Percentiles rank a stretch among this genome's conserved stretches.
phyloP scores from a whole-genome alignment of 192 early-diverging fungal species.

The Coemansia sp. region DNA sequence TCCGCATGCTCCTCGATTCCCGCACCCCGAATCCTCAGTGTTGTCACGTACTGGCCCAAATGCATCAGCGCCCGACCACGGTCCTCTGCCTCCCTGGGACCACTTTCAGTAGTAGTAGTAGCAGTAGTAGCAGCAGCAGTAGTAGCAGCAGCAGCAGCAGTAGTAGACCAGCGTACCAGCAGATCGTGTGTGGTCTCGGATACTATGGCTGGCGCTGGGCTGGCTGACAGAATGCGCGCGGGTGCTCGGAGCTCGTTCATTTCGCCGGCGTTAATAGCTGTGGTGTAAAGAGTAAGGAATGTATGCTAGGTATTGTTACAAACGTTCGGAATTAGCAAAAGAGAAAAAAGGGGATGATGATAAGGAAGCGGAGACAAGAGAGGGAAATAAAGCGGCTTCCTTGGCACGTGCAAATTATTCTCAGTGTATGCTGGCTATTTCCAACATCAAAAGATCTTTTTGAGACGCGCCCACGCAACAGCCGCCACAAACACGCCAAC shows the following conservation, averaged over 20 bases:
- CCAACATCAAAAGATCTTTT: slow-evolving; percentile 5
- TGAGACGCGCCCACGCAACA: slow-evolving; percentile 17
- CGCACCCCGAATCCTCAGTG: not conserved
- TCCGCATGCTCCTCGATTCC: not conserved
- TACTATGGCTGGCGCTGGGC: slow-evolving; percentile 17
- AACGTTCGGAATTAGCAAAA: too few relatives aligned
- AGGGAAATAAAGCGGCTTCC: too few relatives aligned
- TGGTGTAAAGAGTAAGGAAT: too few relatives aligned
- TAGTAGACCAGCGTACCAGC: slow-evolving; percentile 2
- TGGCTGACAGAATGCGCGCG: slow-evolving; percentile 25
- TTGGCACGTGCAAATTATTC: too few relatives aligned
- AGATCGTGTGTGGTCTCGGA: slow-evolving; percentile 33
- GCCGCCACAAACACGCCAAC: slow-evolving; percentile 38
- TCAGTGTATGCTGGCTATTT: too few relatives aligned
- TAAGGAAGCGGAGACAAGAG: too few relatives aligned
- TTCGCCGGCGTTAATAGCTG: not conserved
- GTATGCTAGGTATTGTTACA: too few relatives aligned
- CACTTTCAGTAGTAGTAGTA: too few relatives aligned
- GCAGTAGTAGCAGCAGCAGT: too few relatives aligned
- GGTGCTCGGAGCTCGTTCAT: slow-evolving; percentile 18
- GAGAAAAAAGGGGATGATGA: too few relatives aligned
- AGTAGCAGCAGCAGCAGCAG: too few relatives aligned
- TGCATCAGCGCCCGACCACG: slow-evolving; percentile 1
- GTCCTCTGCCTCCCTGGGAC: not conserved
- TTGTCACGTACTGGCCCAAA: slow-evolving; percentile 30